A percentile compares a stretch with the other conserved stretches of the same genome.
phyloP scores from a whole-genome alignment of 371 early-diverging fungal species.

The Syncephalastrum racemosum region DNA sequence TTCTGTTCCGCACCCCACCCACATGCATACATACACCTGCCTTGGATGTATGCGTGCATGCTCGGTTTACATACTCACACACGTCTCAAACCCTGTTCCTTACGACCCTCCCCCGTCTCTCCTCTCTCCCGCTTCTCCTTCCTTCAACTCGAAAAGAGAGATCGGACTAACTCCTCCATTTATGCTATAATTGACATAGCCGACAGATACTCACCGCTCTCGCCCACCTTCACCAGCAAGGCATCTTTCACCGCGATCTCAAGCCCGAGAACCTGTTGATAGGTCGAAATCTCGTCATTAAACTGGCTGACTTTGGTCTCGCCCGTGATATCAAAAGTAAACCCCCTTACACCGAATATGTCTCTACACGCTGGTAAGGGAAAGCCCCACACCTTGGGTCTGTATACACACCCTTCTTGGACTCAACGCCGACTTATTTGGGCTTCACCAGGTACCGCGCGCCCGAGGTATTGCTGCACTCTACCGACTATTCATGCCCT shows the following conservation, averaged over 20 bases:
- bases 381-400: background rate
- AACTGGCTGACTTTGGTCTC: conserved; percentile 95
- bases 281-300: conserved; percentile 51
- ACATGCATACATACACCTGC: no score
- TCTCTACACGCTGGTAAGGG: conserved; percentile 91
- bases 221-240: conserved; percentile 87
- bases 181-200: conserved; percentile 20
- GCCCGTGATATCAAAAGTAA: conserved; percentile 82
- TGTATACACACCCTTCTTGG: background rate
- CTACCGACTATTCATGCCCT: conserved; percentile 88
- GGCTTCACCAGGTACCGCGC: conserved; percentile 94
- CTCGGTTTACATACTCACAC: background rate
- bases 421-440: conserved; percentile 1
- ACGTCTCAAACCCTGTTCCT: background rate
- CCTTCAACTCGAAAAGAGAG: no score
- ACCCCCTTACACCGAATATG: conserved; percentile 92
- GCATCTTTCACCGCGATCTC: conserved; percentile 94
- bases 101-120: background rate
- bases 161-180: no score
- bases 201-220: conserved; percentile 85
- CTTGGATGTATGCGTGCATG: no score
- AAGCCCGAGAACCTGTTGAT: conserved; percentile 89
- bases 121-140: background rate
- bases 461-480: conserved; percentile 94
- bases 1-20: no score